phyloP scores from a whole-genome alignment of 305 asterid genomes.

The Plantago coronopus region DNA sequence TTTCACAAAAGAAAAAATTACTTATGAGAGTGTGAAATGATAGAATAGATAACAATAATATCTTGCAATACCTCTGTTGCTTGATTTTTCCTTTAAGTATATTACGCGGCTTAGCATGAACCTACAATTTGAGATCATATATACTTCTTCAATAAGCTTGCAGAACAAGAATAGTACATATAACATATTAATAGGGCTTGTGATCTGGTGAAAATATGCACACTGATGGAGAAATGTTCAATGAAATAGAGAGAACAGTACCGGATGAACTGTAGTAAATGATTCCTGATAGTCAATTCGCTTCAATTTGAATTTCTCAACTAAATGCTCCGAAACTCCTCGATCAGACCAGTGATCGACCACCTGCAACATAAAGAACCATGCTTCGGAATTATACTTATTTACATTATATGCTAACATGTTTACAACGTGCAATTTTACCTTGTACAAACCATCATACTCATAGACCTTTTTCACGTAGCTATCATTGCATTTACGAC shows the following conservation, averaged over 20 bases:
- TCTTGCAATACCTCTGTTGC: not conserved
- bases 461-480: slow-evolving; percentile 78
- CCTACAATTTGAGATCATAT: too few species aligned
- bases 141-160: too few species aligned
- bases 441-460: slow-evolving; percentile 87
- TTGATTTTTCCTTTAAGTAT: too few species aligned
- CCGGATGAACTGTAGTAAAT: slow-evolving; percentile 63
- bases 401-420: too few species aligned
- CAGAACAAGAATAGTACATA: too few species aligned
- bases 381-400: not conserved
- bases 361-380: slow-evolving; percentile 46
- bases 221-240: not conserved
- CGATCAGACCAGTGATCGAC: slow-evolving; percentile 60
- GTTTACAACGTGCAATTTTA: slow-evolving; percentile 7
- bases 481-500: slow-evolving; percentile 60
- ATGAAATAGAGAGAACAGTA: slow-evolving; percentile 12
- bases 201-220: not conserved
- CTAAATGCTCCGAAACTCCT: slow-evolving; percentile 74
- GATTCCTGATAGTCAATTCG: slow-evolving; percentile 73
- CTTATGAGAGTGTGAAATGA: not conserved
- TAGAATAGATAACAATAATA: too few species aligned
- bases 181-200: too few species aligned
- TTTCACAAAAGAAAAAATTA: not conserved
- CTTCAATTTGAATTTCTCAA: slow-evolving; percentile 55
- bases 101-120: too few species aligned